These are phyloP conservation scores for Kodamaea lidongshanica DNA, from an alignment of 805 yeast genomes.

Conservation along the genomic window DNA sequence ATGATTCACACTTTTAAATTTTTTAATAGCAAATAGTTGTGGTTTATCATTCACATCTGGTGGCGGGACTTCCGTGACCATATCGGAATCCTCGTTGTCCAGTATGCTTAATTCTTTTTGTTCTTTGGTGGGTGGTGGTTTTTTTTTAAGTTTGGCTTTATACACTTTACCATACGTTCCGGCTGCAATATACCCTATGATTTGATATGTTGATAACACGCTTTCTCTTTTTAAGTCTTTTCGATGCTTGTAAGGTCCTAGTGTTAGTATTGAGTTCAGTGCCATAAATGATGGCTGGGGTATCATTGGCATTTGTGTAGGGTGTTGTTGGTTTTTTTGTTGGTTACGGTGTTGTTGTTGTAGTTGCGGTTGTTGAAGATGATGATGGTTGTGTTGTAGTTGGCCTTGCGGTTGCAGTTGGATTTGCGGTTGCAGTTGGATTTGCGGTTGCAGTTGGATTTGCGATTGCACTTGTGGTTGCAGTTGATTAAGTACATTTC, in stretches of 20 bases:
- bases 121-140: conserved; percentile 7
- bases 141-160: conserved; percentile 60
- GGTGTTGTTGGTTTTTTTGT: not conserved
- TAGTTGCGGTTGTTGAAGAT: conserved; percentile 1
- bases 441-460: too few relatives aligned
- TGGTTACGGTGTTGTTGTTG: not conserved
- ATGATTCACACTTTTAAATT: conserved; percentile 78
- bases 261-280: conserved; percentile 32
- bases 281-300: conserved; percentile 31
- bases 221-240: conserved; percentile 62
- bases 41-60: conserved; percentile 10
- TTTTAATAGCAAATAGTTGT: conserved; percentile 76
- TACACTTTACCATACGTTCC: conserved; percentile 96
- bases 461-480: too few relatives aligned
- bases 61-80: too few relatives aligned
- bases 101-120: conserved; percentile 5
- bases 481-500: too few relatives aligned
- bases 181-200: conserved; percentile 94
- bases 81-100: conserved; percentile 7
- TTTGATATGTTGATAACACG: conserved; percentile 79
- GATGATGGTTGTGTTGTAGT: too few relatives aligned
- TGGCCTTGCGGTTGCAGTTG: too few relatives aligned
- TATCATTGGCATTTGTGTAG: conserved; percentile 10
- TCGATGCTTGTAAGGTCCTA: conserved; percentile 41
- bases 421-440: too few relatives aligned